Evolutionary conservation across 2,329 filamentous ascomycete species (phyloP).

Genomic region (Pseudogymnoascus verrucosus): DNA sequence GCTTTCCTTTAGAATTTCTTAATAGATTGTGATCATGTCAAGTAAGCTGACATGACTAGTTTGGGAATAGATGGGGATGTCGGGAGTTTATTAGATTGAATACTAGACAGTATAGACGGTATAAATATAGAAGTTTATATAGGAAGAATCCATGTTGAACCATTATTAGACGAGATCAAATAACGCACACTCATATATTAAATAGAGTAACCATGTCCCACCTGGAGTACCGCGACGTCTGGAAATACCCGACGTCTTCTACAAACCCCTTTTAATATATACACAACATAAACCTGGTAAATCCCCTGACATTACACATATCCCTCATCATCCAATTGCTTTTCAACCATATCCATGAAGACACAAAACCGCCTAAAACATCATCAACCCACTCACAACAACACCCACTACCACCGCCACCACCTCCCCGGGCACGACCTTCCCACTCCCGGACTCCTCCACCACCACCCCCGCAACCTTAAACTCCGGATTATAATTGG

Average conservation of each 20-base stretch:
- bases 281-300: not conserved
- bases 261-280: no score
- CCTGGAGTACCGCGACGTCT: no score
- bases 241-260: no score
- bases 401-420: not conserved
- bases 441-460: not conserved
- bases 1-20: not conserved
- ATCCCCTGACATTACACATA: not conserved
- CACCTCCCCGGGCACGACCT: not conserved
- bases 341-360: not conserved
- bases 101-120: not conserved
- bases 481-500: slow-evolving; percentile 18
- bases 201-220: no score
- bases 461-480: not conserved
- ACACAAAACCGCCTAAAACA: not conserved
- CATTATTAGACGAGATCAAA: no score
- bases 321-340: not conserved
- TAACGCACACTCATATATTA: no score
- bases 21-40: not conserved
- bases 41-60: not conserved
- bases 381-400: not conserved
- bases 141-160: no score
- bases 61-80: not conserved
- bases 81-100: not conserved
- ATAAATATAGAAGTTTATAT: not conserved